These are phyloP conservation scores for Scolecobasidium constrictum DNA, from an alignment of 2,329 filamentous ascomycete species.

Conservation along the genomic window DNA sequence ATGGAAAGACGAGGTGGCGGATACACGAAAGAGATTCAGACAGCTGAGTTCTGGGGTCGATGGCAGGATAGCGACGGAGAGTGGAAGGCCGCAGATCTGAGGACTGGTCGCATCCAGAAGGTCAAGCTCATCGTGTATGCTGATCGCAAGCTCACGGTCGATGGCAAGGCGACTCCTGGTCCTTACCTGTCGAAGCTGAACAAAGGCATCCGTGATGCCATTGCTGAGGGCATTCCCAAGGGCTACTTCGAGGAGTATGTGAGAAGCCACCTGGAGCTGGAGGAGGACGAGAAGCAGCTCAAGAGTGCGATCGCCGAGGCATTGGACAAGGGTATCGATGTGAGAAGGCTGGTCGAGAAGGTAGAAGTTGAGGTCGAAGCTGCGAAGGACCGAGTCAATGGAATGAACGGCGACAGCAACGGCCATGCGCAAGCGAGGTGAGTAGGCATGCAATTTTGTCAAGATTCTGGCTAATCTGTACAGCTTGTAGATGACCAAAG, in stretches of 20 bases:
- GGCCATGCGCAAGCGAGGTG: no score
- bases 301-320: slow-evolving; percentile 6
- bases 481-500: no score
- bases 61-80: not conserved
- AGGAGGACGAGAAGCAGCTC: slow-evolving; percentile 6
- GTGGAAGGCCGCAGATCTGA: slow-evolving; percentile 14
- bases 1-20: slow-evolving; percentile 53
- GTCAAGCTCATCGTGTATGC: slow-evolving; percentile 46
- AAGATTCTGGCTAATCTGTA: no score
- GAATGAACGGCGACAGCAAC: no score
- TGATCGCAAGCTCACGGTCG: slow-evolving; percentile 33
- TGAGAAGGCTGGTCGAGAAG: slow-evolving; percentile 4
- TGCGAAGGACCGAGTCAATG: no score
- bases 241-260: slow-evolving; percentile 35
- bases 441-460: no score
- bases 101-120: slow-evolving; percentile 14
- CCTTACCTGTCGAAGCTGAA: slow-evolving; percentile 59
- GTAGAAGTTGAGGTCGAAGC: slow-evolving; percentile 4
- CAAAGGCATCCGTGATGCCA: slow-evolving; percentile 48
- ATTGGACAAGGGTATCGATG: slow-evolving; percentile 6
- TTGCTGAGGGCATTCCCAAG: slow-evolving; percentile 41
- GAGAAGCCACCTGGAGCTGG: slow-evolving; percentile 3
- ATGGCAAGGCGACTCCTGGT: slow-evolving; percentile 22
- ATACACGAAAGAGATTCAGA: slow-evolving; percentile 45
- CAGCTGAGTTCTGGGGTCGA: slow-evolving; percentile 32